Conservation (phyloP, 2,329 filamentous ascomycete genomes). For the Microsporum ferrugineum region DNA sequence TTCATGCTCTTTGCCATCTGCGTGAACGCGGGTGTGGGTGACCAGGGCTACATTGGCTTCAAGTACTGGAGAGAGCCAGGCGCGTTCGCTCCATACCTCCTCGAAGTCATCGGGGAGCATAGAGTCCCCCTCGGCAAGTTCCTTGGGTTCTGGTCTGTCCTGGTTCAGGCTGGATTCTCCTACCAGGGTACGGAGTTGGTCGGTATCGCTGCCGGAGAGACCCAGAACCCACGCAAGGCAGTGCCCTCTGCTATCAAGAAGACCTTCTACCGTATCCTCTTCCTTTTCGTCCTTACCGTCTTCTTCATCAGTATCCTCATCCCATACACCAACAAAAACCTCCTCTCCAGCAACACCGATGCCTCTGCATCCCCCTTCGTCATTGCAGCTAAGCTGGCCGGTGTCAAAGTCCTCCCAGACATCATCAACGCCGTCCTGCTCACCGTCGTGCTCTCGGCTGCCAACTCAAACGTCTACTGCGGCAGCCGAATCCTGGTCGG, state of each 20-base stretch:
- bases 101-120: constrained; percentile 41
- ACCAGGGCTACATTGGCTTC: constrained; percentile 63
- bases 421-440: constrained; percentile 35
- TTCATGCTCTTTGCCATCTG: constrained; percentile 68
- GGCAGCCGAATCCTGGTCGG: constrained; percentile 58
- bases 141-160: constrained; percentile 47
- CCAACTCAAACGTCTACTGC: constrained; percentile 33
- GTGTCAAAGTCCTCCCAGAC: constrained; percentile 29
- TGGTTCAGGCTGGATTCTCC: constrained; percentile 34
- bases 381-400: constrained; percentile 30
- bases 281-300: constrained; percentile 38
- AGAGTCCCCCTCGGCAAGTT: constrained; percentile 46
- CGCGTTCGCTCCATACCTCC: constrained; percentile 44
- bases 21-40: constrained; percentile 58
- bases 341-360: constrained; percentile 32
- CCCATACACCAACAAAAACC: constrained; percentile 47
- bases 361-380: constrained; percentile 34
- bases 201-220: constrained; percentile 67
- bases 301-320: constrained; percentile 63
- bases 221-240: constrained; percentile 57
- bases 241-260: constrained; percentile 62
- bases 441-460: constrained; percentile 34
- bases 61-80: constrained; percentile 58
- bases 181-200: constrained; percentile 59
- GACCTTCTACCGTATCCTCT: constrained; percentile 64